Evolutionary conservation across 192 early-diverging fungal species (phyloP).

Genomic region (Backusella parvicylindrica): DNA sequence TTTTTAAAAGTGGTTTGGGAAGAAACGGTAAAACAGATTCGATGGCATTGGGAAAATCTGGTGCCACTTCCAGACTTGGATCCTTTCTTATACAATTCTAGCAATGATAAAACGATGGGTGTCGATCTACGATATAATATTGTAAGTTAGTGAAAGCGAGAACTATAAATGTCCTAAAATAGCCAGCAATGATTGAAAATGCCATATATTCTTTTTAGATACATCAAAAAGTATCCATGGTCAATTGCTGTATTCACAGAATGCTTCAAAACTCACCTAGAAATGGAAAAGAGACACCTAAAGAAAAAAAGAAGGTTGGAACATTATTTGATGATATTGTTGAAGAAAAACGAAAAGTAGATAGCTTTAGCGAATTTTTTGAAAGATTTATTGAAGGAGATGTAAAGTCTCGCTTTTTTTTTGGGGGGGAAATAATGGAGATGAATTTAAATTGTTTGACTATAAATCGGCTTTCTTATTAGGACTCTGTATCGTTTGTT

Average conservation of each 20-base stretch:
- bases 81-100: slow-evolving; percentile 8
- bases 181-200: not conserved
- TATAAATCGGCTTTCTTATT: not conserved
- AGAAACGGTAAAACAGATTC: slow-evolving; percentile 55
- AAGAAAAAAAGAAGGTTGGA: not conserved
- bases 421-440: not conserved
- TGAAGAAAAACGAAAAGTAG: not conserved
- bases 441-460: not conserved
- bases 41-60: slow-evolving; percentile 62
- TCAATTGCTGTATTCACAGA: slow-evolving; percentile 73
- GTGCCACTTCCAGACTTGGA: slow-evolving; percentile 51
- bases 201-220: slow-evolving; percentile 17
- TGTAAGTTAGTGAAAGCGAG: slow-evolving; percentile 7
- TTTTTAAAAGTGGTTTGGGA: slow-evolving; percentile 67
- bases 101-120: slow-evolving; percentile 6
- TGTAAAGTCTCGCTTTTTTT: not conserved
- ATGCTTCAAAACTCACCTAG: slow-evolving; percentile 9
- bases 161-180: too few relatives aligned
- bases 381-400: slow-evolving; percentile 14
- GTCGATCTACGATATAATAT: slow-evolving; percentile 68
- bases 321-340: not conserved
- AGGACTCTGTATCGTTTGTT: not conserved
- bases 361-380: slow-evolving; percentile 9
- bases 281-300: not conserved
- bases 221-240: slow-evolving; percentile 77